Percentiles rank a stretch among this genome's conserved stretches.
Conservation (phyloP, 2,329 filamentous ascomycete genomes). For the Knoxdaviesia capensis region DNA sequence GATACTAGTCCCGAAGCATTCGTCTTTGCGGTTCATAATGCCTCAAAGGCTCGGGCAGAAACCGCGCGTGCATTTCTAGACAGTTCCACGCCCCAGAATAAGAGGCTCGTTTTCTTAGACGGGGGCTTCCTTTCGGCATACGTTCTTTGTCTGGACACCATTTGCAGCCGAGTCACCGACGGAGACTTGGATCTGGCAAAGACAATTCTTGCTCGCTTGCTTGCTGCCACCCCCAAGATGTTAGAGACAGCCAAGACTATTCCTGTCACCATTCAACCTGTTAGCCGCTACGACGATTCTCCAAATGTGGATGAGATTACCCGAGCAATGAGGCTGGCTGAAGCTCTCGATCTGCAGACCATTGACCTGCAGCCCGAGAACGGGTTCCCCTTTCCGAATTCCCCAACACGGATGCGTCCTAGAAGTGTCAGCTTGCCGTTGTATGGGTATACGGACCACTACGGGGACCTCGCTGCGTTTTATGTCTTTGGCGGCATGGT, state of each 20-base stretch:
- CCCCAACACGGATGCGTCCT: constrained; percentile 15
- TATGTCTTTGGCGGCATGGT: constrained; percentile 22
- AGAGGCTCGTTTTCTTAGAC: constrained; percentile 37
- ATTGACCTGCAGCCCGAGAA: constrained; percentile 28
- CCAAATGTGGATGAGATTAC: constrained; percentile 24
- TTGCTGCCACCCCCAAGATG: neutral
- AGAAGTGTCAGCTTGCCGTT: constrained; percentile 28
- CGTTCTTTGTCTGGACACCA: constrained; percentile 1
- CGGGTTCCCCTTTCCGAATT: constrained; percentile 18
- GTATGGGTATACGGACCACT: constrained; percentile 21
- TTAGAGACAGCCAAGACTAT: neutral
- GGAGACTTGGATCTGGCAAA: neutral
- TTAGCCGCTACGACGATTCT: constrained; percentile 1
- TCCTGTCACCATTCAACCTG: neutral
- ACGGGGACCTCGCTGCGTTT: constrained; percentile 23
- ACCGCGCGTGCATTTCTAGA: constrained; percentile 30
- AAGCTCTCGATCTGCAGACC: constrained; percentile 34
- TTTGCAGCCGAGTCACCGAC: constrained; percentile 1
- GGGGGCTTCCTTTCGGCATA: constrained; percentile 19
- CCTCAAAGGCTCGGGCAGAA: constrained; percentile 23
- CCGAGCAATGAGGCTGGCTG: constrained; percentile 36
- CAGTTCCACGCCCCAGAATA: constrained; percentile 22
- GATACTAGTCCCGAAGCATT: constrained; percentile 9
- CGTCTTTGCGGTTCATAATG: constrained; percentile 30
- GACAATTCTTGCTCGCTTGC: neutral